These are phyloP conservation scores for Penstemon newberryi DNA, from an alignment of 257 asterid species.

Conservation along the genomic window DNA sequence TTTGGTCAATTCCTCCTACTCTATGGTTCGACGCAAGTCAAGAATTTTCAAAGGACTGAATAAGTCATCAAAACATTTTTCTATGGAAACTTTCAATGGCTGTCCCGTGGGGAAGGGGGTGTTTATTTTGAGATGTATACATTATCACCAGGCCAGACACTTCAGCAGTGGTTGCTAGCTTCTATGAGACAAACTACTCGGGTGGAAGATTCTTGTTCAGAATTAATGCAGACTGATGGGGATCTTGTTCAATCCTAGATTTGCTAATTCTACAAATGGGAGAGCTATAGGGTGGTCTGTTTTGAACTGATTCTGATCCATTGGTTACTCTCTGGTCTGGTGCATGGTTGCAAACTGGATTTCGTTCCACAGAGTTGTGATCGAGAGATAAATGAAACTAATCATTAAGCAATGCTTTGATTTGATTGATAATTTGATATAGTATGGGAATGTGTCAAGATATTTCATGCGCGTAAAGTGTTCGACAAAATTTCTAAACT, in stretches of 20 bases:
- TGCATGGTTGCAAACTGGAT: slow-evolving; percentile 36
- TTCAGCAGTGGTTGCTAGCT: slow-evolving; percentile 36
- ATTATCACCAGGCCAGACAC: slow-evolving; percentile 44
- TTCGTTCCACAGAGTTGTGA: slow-evolving; percentile 28
- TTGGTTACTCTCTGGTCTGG: slow-evolving; percentile 29
- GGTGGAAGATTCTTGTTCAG: slow-evolving; percentile 39
- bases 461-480: slow-evolving; percentile 40
- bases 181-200: slow-evolving; percentile 32
- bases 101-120: too few species aligned
- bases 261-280: not conserved
- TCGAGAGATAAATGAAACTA: slow-evolving; percentile 41
- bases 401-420: slow-evolving; percentile 47
- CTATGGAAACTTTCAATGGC: too few species aligned
- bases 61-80: too few species aligned
- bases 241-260: slow-evolving; percentile 45
- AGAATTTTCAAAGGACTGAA: too few species aligned
- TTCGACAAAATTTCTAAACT: slow-evolving; percentile 54
- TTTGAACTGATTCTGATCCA: slow-evolving; percentile 47
- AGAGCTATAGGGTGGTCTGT: slow-evolving; percentile 39
- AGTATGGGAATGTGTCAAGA: slow-evolving; percentile 47
- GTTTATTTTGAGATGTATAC: too few species aligned
- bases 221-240: slow-evolving; percentile 53
- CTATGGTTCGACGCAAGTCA: too few species aligned
- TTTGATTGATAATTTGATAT: too few species aligned
- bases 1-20: too few species aligned